Conservation (phyloP, 768 basidiomycete genomes). For the Ramaria rubella region DNA sequence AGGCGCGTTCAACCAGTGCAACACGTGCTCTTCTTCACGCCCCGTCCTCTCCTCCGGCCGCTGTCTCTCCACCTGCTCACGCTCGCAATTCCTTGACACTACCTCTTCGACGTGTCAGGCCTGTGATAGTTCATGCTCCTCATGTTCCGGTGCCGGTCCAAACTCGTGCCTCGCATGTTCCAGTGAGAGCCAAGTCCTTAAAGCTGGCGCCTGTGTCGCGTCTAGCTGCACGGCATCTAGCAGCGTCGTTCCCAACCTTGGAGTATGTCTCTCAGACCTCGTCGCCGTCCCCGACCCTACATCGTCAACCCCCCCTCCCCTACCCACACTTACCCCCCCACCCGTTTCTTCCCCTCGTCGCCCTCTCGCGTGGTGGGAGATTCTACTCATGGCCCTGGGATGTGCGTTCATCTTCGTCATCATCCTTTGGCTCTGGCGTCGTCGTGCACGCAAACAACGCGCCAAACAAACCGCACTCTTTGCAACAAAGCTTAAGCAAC, state of each 20-base stretch:
- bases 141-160: slow-evolving; percentile 64
- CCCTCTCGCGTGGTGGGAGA: slow-evolving; percentile 73
- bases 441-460: slow-evolving; percentile 61
- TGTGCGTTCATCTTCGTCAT: slow-evolving; percentile 71
- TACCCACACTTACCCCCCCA: slow-evolving; percentile 54
- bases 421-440: slow-evolving; percentile 62
- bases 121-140: slow-evolving; percentile 73
- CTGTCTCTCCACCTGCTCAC: slow-evolving; percentile 71
- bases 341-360: slow-evolving; percentile 22
- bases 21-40: slow-evolving; percentile 55
- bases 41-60: slow-evolving; percentile 72
- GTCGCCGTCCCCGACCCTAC: slow-evolving; percentile 46
- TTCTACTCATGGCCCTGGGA: slow-evolving; percentile 75
- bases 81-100: slow-evolving; percentile 65
- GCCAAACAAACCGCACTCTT: slow-evolving; percentile 61
- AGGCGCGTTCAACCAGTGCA: slow-evolving; percentile 71
- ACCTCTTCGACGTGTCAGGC: slow-evolving; percentile 56
- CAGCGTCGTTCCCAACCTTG: slow-evolving; percentile 60
- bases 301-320: slow-evolving; percentile 27
- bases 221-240: slow-evolving; percentile 53
- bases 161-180: slow-evolving; percentile 71
- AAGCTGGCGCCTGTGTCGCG: slow-evolving; percentile 54
- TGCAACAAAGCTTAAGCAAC: slow-evolving; percentile 46
- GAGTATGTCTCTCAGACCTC: slow-evolving; percentile 74
- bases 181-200: slow-evolving; percentile 53